A percentile compares a stretch with the other conserved stretches of the same genome.
Evolutionary conservation across 2,329 filamentous ascomycete species (phyloP).

Genomic region (Curvularia sp.): DNA sequence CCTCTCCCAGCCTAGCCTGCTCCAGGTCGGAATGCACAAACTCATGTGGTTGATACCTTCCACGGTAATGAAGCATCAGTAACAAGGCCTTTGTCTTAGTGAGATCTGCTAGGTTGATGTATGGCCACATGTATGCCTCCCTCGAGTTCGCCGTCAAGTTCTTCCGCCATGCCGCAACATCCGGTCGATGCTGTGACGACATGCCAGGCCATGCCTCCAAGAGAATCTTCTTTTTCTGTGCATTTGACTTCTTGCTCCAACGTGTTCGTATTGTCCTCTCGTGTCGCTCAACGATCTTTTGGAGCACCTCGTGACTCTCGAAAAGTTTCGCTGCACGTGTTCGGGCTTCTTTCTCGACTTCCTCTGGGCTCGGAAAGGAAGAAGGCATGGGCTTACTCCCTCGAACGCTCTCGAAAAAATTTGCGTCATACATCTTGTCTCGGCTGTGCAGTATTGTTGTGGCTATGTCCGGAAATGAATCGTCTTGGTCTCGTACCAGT

Average conservation of each 20-base stretch:
- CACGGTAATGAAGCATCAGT: conserved; percentile 60
- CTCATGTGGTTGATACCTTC: conserved; percentile 53
- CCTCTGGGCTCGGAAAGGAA: neutral
- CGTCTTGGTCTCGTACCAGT: no score
- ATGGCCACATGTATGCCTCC: conserved; percentile 55
- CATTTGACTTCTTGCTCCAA: conserved; percentile 62
- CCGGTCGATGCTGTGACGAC: conserved; percentile 59
- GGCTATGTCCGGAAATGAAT: neutral
- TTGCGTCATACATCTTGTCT: neutral
- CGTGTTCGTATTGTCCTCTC: conserved; percentile 61
- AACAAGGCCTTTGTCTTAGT: conserved; percentile 51
- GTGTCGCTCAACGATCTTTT: conserved; percentile 57
- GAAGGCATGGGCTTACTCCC: neutral
- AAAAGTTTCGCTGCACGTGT: conserved; percentile 12
- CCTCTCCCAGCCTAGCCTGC: neutral
- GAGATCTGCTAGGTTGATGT: conserved; percentile 66
- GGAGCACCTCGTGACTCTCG: conserved; percentile 9
- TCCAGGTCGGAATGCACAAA: conserved; percentile 59
- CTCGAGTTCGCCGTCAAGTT: neutral
- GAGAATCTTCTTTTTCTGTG: conserved; percentile 57
- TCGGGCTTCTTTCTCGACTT: conserved; percentile 1
- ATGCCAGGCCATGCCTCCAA: conserved; percentile 61
- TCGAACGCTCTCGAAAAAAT: neutral
- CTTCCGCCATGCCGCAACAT: conserved; percentile 51
- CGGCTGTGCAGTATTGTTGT: neutral